A percentile compares a stretch with the other conserved stretches of the same genome.
Evolutionary conservation across 2,329 filamentous ascomycete genomes (phyloP).

Genomic region (Trichoderma koningii): DNA sequence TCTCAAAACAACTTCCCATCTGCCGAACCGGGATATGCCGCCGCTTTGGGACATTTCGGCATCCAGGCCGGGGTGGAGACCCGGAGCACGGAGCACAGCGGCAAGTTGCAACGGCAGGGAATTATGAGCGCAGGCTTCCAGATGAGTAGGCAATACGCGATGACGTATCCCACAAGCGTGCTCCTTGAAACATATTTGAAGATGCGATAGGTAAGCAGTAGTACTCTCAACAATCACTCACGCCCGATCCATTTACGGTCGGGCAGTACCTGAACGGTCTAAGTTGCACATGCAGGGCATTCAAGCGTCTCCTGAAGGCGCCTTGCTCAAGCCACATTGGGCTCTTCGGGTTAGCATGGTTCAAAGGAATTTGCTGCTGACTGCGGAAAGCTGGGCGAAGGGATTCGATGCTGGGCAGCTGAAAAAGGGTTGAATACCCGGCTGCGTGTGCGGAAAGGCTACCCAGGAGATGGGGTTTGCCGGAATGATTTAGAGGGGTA

Average conservation of each 20-base stretch:
- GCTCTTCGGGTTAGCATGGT: not conserved
- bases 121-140: no score
- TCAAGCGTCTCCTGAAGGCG: not conserved
- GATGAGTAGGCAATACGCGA: not conserved
- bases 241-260: not conserved
- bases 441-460: slow-evolving; percentile 7
- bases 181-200: no score
- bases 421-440: slow-evolving; percentile 1
- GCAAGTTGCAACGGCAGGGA: not conserved
- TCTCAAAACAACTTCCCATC: not conserved
- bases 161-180: no score
- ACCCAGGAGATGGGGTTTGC: not conserved
- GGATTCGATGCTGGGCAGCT: slow-evolving; percentile 1
- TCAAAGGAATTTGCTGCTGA: slow-evolving; percentile 16
- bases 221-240: not conserved
- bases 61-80: slow-evolving; percentile 9
- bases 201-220: not conserved
- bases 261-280: not conserved
- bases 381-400: not conserved
- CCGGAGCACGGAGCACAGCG: not conserved
- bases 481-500: not conserved
- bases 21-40: slow-evolving; percentile 6
- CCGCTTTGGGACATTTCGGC: slow-evolving; percentile 14
- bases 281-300: not conserved
- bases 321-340: not conserved